Percentiles rank a stretch among this genome's conserved stretches.
Conservation (phyloP, 805 yeast species). For the Lachancea sp. region DNA sequence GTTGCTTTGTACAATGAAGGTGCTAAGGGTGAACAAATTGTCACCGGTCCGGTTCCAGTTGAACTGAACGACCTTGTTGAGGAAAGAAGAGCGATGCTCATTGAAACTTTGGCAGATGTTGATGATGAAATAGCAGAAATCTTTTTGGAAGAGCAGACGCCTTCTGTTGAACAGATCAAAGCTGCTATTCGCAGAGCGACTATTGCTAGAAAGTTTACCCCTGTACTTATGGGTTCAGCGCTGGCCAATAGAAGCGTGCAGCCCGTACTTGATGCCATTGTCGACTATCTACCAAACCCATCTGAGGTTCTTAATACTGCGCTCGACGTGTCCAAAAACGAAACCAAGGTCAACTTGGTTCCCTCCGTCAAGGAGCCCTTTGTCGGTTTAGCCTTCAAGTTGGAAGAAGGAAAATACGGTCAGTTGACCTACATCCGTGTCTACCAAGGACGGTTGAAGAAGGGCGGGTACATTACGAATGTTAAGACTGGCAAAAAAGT, state of each 20-base stretch:
- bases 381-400: slow-evolving; percentile 96
- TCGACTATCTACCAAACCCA: slow-evolving; percentile 93
- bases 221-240: slow-evolving; percentile 99
- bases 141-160: slow-evolving; percentile 83
- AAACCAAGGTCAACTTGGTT: slow-evolving; percentile 61
- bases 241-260: slow-evolving; percentile 94
- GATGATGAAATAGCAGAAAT: slow-evolving; percentile 96
- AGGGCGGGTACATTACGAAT: slow-evolving; percentile 84
- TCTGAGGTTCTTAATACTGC: slow-evolving; percentile 89
- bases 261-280: slow-evolving; percentile 91
- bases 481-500: slow-evolving; percentile 89
- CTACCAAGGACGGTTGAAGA: slow-evolving; percentile 89
- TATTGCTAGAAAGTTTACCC: slow-evolving; percentile 91
- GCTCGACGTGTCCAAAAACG: slow-evolving; percentile 61
- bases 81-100: slow-evolving; percentile 77
- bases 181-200: slow-evolving; percentile 91
- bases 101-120: slow-evolving; percentile 95
- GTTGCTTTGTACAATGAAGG: slow-evolving; percentile 89
- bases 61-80: slow-evolving; percentile 77
- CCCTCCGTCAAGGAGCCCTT: slow-evolving; percentile 75
- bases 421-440: slow-evolving; percentile 96
- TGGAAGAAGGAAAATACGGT: slow-evolving; percentile 97
- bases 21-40: slow-evolving; percentile 74
- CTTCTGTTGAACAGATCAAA: slow-evolving; percentile 75
- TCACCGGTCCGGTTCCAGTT: slow-evolving; percentile 64